Evolutionary conservation across 192 early-diverging fungal genomes (phyloP), one percentile per base, ranked within the genome.

Genomic region (Entophlyctis helioformis): DNA sequence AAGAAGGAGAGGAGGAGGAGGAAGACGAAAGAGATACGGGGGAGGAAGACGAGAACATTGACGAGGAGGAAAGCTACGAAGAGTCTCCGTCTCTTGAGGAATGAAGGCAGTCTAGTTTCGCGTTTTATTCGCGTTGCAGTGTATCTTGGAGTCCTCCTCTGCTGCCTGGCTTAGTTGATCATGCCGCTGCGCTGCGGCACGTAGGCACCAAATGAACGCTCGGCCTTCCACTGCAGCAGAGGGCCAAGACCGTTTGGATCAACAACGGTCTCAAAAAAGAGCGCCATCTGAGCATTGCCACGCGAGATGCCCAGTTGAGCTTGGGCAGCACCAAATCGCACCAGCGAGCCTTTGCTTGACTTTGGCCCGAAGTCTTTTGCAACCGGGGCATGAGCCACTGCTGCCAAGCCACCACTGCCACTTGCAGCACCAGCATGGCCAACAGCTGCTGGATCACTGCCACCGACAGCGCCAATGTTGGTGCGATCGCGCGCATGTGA

Each of bases 301-400:
- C 62, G 56, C 5, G 64, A 50, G 1, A 72, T 54, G 7, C 62
- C 62, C 20, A 72, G 35, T 46, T 72, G 69, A 15, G 64, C 63
- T 41, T 62, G 59, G 2, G 65, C 65, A 31, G 42, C 25, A 3
- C 60, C 65, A 1, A 67, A 24, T 23, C 20, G 16, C 38, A 7
- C 39, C 29, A 29, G 13, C 31, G 24, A 26, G 15, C 9, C 7
- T 13, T 42, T 43, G 24, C 16, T 26, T 39, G 15, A 16, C 26
- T 4, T 22, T 18, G 51, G n/a, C n/a, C 12, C 24, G 26, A 9
- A 11, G 7, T 48, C 25, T 2, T 39, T 22, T 39, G 18, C 38
- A n/a, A n/a, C n/a, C n/a, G n/a, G n/a, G n/a, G n/a, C 16, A 16
- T 16, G 38, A 22, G 18, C 18, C 16, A 21, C 1, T 19, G 22